Percentiles rank a stretch among this genome's conserved stretches.
phyloP scores from a whole-genome alignment of 805 yeast species.

The Candida nanaspora region DNA sequence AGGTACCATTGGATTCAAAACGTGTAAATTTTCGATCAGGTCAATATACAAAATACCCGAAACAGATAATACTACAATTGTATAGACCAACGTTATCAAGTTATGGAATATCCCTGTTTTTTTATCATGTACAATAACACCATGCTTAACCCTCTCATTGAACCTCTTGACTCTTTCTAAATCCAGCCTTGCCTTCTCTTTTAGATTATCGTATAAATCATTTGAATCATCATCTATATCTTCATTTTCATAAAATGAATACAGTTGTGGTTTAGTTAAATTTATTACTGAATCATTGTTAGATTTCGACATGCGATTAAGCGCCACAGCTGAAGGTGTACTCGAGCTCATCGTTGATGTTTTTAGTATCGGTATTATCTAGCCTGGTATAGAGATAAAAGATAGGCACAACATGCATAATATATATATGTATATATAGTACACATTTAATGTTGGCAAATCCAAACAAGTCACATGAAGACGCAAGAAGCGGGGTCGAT shows the following conservation, averaged over 20 bases:
- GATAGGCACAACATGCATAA: too few relatives aligned
- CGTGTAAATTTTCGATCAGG: conserved; percentile 45
- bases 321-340: too few relatives aligned
- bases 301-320: neutral
- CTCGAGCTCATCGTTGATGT: neutral
- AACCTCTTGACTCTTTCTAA: neutral
- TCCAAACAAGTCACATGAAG: too few relatives aligned
- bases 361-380: too few relatives aligned
- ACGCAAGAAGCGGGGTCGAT: too few relatives aligned
- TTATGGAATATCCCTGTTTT: neutral
- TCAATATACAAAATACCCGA: conserved; percentile 50
- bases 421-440: too few relatives aligned
- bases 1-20: conserved; percentile 18
- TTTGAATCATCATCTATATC: conserved; percentile 9
- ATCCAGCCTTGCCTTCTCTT: neutral
- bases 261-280: conserved; percentile 21
- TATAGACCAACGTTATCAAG: too few relatives aligned
- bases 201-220: neutral
- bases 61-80: conserved; percentile 22
- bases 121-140: neutral
- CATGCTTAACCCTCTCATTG: too few relatives aligned
- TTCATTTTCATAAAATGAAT: conserved; percentile 19
- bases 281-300: conserved; percentile 11
- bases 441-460: too few relatives aligned
- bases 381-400: too few relatives aligned